Base-by-base conservation (phyloP, 805 yeast genomes). In the Spathaspora gorwiae region DNA sequence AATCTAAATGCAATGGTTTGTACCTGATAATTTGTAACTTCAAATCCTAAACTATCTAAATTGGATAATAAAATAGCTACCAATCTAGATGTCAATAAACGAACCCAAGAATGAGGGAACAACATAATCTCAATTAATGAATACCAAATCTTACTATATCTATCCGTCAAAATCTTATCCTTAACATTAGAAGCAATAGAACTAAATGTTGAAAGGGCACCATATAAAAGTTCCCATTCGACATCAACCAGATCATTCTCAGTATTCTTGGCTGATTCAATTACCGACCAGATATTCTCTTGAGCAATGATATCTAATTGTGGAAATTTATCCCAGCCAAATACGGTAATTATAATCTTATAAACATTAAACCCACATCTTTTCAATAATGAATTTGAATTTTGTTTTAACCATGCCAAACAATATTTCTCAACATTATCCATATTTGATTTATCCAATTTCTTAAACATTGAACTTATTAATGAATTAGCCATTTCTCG, bases 71-170 rank as follows among this genome's bases (percentile, higher is more conserved):
- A 58, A 1, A 64, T 56, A 1, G 84, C 82, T 35, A 82, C 60
- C 31, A 88, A 66, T 43, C 90, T 71, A 6, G 83, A 66, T 1
- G 95, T 70, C 5, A 76, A 66, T 47, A 85, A 70, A 54, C 97
- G 79, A 6, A 90, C 85, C 98, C 98, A 90, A 1, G 94, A 75
- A 63, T 90, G 97, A 2, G 97, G 97, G 60, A 79, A 90, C 42
- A 90, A 68, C 44, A 90, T 70, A 27, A 81, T 64, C 3, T 73
- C 75, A 24, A 79, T 69, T 2, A 85, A 63, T 13, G 64, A 59
- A 2, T 60, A 53, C 90, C 92, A 86, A 7, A 76, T 54, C 0
- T 26, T 14, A 39, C 64, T 70, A 54, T 68, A 72, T 2, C 53
- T 55, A 1, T 42, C 34, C 3, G 48, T 44, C 39, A 69, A 69